phyloP scores from a whole-genome alignment of 345 rosid genomes.

The Odontarrhena argentea region DNA sequence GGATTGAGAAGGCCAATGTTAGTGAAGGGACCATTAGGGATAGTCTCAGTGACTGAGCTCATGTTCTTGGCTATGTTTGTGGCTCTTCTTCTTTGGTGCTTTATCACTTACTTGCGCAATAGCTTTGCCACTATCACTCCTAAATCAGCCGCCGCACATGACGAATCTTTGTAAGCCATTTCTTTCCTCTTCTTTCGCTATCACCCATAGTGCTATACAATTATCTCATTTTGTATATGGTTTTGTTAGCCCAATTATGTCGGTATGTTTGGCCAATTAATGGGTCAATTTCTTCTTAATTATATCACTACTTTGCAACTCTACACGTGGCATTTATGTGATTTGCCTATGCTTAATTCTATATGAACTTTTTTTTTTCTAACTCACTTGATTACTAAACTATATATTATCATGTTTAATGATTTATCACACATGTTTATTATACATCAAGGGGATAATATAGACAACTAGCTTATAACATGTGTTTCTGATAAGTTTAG shows the following conservation, averaged over 20 bases:
- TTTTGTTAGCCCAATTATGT: not conserved
- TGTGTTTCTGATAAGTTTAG: not conserved
- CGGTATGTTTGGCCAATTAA: not conserved
- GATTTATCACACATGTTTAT: not conserved
- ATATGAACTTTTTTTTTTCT: too few relatives aligned
- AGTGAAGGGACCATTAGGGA: constrained; percentile 82
- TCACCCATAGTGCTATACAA: not conserved
- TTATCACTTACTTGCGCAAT: constrained; percentile 49
- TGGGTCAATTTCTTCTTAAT: not conserved
- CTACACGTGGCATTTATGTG: not conserved
- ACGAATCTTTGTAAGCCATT: constrained; percentile 50
- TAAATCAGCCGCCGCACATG: constrained; percentile 42
- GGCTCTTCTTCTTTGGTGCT: constrained; percentile 68
- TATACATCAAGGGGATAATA: not conserved
- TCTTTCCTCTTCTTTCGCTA: not conserved
- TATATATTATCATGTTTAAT: not conserved
- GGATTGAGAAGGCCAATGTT: constrained; percentile 59
- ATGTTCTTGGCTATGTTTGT: constrained; percentile 66
- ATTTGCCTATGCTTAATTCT: not conserved
- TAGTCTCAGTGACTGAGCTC: constrained; percentile 66
- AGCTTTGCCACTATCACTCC: constrained; percentile 48
- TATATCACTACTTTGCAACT: too few relatives aligned
- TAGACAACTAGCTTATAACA: not conserved
- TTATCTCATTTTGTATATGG: not conserved
- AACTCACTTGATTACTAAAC: not conserved